These are phyloP conservation scores for Colletotrichum acutatum DNA, from an alignment of 2,329 filamentous ascomycete genomes.

Conservation along the genomic window DNA sequence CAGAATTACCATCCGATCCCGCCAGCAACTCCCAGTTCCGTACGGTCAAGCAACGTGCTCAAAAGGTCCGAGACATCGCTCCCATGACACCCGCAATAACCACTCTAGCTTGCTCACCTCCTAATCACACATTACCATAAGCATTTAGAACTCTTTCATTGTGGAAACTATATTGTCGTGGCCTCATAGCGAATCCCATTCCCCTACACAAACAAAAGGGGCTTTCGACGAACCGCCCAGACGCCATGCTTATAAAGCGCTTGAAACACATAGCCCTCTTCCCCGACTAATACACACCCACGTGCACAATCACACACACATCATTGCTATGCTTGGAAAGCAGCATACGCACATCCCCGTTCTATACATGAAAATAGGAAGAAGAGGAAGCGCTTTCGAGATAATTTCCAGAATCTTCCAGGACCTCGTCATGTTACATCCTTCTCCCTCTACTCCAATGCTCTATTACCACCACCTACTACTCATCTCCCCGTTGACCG, in stretches of 20 bases:
- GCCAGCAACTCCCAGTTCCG: no score
- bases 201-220: conserved; percentile 5
- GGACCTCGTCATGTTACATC: background rate
- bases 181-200: conserved; percentile 18
- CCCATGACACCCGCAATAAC: no score
- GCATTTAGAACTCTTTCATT: conserved; percentile 13
- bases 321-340: background rate
- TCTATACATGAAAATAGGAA: conserved; percentile 12
- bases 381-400: background rate
- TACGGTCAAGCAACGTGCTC: no score
- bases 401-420: background rate
- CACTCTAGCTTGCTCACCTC: no score
- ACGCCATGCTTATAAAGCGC: conserved; percentile 35
- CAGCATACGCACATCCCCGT: background rate
- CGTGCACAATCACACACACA: background rate
- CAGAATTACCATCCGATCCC: no score
- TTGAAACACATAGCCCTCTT: conserved; percentile 7
- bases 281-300: no score
- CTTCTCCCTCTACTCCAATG: background rate
- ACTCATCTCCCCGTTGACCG: conserved; percentile 10
- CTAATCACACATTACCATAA: no score
- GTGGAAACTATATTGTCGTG: conserved; percentile 26
- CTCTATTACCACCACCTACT: conserved; percentile 5
- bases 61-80: no score
- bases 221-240: conserved; percentile 8